phyloP scores from a whole-genome alignment of 352 stramenopile species.

The Peronospora belbahrii region DNA sequence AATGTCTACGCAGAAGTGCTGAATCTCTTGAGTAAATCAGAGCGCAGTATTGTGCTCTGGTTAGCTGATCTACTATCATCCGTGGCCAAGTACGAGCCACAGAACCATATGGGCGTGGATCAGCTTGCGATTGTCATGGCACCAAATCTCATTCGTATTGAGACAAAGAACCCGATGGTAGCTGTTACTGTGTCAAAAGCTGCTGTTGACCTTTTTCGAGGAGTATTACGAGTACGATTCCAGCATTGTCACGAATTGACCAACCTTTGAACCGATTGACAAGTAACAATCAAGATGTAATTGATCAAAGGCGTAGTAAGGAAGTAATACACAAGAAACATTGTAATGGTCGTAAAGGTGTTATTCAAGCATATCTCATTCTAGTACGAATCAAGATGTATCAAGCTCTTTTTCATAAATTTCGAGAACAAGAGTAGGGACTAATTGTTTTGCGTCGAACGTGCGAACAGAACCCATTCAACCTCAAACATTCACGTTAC shows the following conservation, averaged over 20 bases:
- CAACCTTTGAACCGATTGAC: constrained; percentile 2
- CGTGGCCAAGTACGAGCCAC: constrained; percentile 57
- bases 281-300: constrained; percentile 1
- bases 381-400: too few relatives aligned
- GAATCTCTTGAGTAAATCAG: constrained; percentile 40
- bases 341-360: too few relatives aligned
- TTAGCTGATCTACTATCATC: constrained; percentile 70
- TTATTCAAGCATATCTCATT: too few relatives aligned
- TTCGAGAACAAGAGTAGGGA: too few relatives aligned
- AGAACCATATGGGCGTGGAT: constrained; percentile 86
- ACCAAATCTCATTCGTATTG: constrained; percentile 83
- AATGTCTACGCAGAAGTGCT: constrained; percentile 35
- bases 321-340: too few relatives aligned
- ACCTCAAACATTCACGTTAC: too few relatives aligned
- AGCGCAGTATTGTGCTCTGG: constrained; percentile 68
- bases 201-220: constrained; percentile 63
- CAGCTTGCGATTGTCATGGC: constrained; percentile 86
- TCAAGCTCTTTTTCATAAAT: too few relatives aligned
- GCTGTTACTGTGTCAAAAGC: constrained; percentile 80
- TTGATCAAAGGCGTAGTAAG: constrained; percentile 9
- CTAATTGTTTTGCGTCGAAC: too few relatives aligned
- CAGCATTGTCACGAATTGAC: constrained; percentile 21
- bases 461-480: too few relatives aligned
- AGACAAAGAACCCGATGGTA: constrained; percentile 81
- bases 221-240: constrained; percentile 38